Percentiles rank a stretch among this genome's conserved stretches.
phyloP scores from a whole-genome alignment of 495 filamentous ascomycete species.

The Collariella sp. region DNA sequence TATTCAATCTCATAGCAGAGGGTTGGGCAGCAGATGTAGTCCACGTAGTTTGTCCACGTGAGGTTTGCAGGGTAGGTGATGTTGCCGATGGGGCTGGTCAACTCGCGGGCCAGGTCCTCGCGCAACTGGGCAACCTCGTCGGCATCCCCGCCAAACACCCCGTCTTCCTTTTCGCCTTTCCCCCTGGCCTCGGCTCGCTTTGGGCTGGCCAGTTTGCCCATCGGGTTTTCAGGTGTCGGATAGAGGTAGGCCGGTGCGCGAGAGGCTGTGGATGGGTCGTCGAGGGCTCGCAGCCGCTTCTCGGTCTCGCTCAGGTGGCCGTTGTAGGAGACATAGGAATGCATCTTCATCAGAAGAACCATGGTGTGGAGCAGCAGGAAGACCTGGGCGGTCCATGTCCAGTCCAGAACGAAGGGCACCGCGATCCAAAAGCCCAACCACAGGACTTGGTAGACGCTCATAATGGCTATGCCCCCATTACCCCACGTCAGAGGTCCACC shows the following conservation, averaged over 20 bases:
- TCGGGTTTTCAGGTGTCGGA: conserved; percentile 53
- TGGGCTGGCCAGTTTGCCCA: conserved; percentile 31
- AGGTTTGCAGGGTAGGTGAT: conserved; percentile 89
- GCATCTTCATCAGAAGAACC: conserved; percentile 94
- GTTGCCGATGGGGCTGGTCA: conserved; percentile 80
- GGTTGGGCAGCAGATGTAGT: conserved; percentile 88
- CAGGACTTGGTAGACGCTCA: conserved; percentile 67
- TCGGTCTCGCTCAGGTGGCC: conserved; percentile 86
- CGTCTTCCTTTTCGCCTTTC: conserved; percentile 30
- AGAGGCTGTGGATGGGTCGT: conserved; percentile 62
- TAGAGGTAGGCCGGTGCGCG: conserved; percentile 66
- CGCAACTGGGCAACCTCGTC: conserved; percentile 58
- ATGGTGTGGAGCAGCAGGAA: conserved; percentile 88
- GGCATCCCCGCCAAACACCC: conserved; percentile 31
- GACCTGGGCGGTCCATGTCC: conserved; percentile 92
- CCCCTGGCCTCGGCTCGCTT: conserved; percentile 32
- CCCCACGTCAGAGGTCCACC: conserved; percentile 60
- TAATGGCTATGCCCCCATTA: conserved; percentile 64
- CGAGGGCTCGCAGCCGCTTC: conserved; percentile 67
- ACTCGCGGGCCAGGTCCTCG: conserved; percentile 79
- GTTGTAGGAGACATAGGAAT: conserved; percentile 96
- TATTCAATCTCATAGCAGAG: conserved; percentile 98
- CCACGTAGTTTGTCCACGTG: conserved; percentile 67
- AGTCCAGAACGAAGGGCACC: conserved; percentile 79
- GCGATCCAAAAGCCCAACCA: conserved; percentile 83